A percentile compares a stretch with the other conserved stretches of the same genome.
Evolutionary conservation across 495 filamentous ascomycete species (phyloP).

Genomic region (Umbilicaria muhlenbergii): DNA sequence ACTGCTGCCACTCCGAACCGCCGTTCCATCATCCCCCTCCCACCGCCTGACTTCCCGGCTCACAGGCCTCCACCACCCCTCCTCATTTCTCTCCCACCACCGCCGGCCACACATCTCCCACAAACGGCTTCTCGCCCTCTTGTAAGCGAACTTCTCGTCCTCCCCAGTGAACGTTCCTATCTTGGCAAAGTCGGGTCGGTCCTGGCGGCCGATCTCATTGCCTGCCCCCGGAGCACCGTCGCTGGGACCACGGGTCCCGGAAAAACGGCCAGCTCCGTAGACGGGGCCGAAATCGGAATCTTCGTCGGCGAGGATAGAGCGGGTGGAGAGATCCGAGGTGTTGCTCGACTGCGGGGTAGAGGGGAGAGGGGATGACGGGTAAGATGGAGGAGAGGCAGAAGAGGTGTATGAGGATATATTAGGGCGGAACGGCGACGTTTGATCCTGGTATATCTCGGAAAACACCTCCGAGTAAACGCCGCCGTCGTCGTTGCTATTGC

Average conservation of each 20-base stretch:
- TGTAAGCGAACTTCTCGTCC: constrained; percentile 59
- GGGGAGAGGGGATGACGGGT: constrained; percentile 11
- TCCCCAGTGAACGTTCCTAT: constrained; percentile 48
- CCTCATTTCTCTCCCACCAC: constrained; percentile 42
- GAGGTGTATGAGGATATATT: constrained; percentile 44
- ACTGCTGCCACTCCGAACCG: constrained; percentile 1
- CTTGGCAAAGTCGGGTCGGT: constrained; percentile 28
- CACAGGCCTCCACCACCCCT: constrained; percentile 51
- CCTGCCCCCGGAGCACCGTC: constrained; percentile 11
- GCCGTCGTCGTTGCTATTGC: constrained; percentile 18
- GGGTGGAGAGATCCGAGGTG: constrained; percentile 1
- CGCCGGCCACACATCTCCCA: constrained; percentile 49
- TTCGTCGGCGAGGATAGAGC: constrained; percentile 18
- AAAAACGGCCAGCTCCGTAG: constrained; percentile 10
- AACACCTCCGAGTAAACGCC: constrained; percentile 50
- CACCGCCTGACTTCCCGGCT: constrained; percentile 38
- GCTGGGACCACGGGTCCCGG: constrained; percentile 5
- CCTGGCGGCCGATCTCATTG: constrained; percentile 10
- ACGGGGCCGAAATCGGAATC: constrained; percentile 18
- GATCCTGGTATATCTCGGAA: constrained; percentile 54
- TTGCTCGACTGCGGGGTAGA: constrained; percentile 12
- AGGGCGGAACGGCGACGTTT: constrained; percentile 51
- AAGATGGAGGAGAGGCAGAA: constrained; percentile 14
- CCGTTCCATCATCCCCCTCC: constrained; percentile 23
- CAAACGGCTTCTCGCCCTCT: constrained; percentile 46